phyloP scores from a whole-genome alignment of 2,329 filamentous ascomycete genomes.

The Plenodomus biglobosus region DNA sequence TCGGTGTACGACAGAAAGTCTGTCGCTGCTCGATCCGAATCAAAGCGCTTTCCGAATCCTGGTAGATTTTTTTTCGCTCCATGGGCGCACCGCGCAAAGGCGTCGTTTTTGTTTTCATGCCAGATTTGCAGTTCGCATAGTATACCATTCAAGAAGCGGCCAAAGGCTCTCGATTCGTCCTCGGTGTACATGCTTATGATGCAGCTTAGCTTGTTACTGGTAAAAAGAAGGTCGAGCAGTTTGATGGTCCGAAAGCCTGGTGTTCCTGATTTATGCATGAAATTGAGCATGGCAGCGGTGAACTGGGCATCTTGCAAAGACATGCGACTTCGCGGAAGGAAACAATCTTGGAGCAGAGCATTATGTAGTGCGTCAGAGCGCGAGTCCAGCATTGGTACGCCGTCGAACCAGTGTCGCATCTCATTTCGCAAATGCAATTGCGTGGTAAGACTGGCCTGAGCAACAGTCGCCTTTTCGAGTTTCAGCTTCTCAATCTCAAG shows the following conservation, averaged over 20 bases:
- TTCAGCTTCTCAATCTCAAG: conserved; percentile 64
- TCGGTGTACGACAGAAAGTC: conserved; percentile 79
- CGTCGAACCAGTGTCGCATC: conserved; percentile 76
- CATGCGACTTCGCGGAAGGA: conserved; percentile 82
- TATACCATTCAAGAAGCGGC: conserved; percentile 81
- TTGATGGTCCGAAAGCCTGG: conserved; percentile 85
- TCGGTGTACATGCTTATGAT: conserved; percentile 89
- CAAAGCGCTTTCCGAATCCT: conserved; percentile 76
- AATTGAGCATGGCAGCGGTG: conserved; percentile 81
- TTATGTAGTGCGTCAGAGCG: conserved; percentile 65
- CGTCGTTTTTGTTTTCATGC: conserved; percentile 71
- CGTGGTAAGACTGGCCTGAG: conserved; percentile 51
- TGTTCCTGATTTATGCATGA: conserved; percentile 80
- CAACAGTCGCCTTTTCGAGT: conserved; percentile 57
- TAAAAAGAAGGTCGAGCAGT: conserved; percentile 81
- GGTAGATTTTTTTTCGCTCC: conserved; percentile 66
- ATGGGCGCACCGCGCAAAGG: conserved; percentile 80
- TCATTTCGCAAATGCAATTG: conserved; percentile 69
- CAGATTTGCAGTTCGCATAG: conserved; percentile 78
- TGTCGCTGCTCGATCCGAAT: conserved; percentile 68
- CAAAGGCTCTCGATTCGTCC: conserved; percentile 89
- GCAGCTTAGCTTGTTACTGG: conserved; percentile 74
- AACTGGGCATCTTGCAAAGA: conserved; percentile 88
- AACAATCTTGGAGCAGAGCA: conserved; percentile 81
- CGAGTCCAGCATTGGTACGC: conserved; percentile 60